Conservation (phyloP, 1,139 yeast genomes). For the Magnusiomyces fungicola region DNA sequence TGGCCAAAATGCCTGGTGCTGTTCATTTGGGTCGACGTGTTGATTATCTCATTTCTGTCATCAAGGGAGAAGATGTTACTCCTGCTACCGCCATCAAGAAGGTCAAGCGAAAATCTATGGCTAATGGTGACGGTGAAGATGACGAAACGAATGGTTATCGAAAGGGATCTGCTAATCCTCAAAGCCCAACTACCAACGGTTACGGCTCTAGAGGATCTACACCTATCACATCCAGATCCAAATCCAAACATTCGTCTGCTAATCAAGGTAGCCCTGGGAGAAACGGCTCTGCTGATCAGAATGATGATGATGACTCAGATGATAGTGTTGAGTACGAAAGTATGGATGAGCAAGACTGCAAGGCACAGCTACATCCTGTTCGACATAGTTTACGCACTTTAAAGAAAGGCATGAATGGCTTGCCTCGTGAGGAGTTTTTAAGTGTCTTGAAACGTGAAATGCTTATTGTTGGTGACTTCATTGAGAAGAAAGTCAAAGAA, state of each 20-base stretch:
- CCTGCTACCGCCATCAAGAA: neutral
- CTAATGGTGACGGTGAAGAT: neutral
- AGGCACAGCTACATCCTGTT: slow-evolving; percentile 60
- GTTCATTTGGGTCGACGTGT: slow-evolving; percentile 92
- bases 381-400: slow-evolving; percentile 65
- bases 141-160: too few relatives aligned
- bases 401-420: slow-evolving; percentile 72
- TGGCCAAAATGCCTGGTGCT: slow-evolving; percentile 70
- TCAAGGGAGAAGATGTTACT: slow-evolving; percentile 43
- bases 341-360: slow-evolving; percentile 73
- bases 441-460: slow-evolving; percentile 64
- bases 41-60: slow-evolving; percentile 69
- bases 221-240: neutral
- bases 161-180: too few relatives aligned
- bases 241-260: neutral
- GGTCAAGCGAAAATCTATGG: neutral
- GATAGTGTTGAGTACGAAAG: slow-evolving; percentile 61
- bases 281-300: neutral
- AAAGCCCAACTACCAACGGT: neutral
- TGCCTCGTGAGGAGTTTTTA: slow-evolving; percentile 85
- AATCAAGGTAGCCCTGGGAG: neutral
- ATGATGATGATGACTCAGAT: slow-evolving; percentile 22
- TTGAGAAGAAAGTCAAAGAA: slow-evolving; percentile 34
- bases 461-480: slow-evolving; percentile 71
- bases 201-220: slow-evolving; percentile 4